These are phyloP conservation scores for Kondoa subrosea DNA, from an alignment of 768 basidiomycete species.

Conservation along the genomic window DNA sequence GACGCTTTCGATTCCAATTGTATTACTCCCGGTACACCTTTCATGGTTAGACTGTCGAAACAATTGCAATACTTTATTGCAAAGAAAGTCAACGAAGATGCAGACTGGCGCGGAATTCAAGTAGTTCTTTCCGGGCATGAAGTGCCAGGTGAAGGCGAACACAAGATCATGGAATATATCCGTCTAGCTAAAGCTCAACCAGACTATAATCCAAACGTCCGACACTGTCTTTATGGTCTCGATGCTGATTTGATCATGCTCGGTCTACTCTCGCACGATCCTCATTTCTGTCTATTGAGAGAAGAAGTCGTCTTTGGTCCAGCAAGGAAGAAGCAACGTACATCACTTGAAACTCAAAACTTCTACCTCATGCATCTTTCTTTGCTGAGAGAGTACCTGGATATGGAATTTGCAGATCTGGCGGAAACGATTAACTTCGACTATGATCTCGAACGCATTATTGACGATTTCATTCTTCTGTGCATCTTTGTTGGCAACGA, in stretches of 20 bases:
- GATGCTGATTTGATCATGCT: constrained; percentile 99
- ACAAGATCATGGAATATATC: constrained; percentile 99
- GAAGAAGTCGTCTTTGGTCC: constrained; percentile 98
- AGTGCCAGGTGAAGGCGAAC: constrained; percentile 92
- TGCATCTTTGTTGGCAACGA: constrained; percentile 97
- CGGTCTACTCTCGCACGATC: constrained; percentile 88
- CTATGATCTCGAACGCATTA: constrained; percentile 81
- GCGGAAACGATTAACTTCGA: constrained; percentile 48
- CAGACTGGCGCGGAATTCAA: constrained; percentile 79
- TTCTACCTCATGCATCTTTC: constrained; percentile 92
- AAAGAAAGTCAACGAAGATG: constrained; percentile 94
- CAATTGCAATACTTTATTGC: constrained; percentile 92
- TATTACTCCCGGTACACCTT: constrained; percentile 92
- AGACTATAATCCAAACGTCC: constrained; percentile 85
- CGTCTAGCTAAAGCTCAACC: constrained; percentile 83
- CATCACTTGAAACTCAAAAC: constrained; percentile 55
- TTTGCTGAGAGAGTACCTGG: constrained; percentile 88
- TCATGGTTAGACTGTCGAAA: constrained; percentile 81
- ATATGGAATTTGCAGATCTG: constrained; percentile 64
- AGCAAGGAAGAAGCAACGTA: constrained; percentile 40
- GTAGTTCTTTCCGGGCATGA: constrained; percentile 94
- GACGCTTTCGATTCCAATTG: constrained; percentile 98
- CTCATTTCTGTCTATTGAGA: constrained; percentile 89
- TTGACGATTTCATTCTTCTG: constrained; percentile 93
- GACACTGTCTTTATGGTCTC: constrained; percentile 94